phyloP scores from a whole-genome alignment of 2,329 filamentous ascomycete genomes.

The Beauveria varroae region DNA sequence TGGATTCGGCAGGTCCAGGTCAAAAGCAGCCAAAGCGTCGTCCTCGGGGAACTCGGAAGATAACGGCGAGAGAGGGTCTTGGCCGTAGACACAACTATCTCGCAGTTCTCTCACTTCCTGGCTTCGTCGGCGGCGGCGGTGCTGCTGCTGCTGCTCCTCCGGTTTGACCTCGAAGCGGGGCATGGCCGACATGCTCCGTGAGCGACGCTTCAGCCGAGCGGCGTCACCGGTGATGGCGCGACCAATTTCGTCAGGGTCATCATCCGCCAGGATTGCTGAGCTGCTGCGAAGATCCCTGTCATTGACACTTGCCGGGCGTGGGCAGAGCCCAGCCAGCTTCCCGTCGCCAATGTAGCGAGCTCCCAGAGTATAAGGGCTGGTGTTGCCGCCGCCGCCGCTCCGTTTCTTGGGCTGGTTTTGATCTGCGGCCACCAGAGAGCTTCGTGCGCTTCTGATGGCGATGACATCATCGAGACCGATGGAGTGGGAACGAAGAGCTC shows the following conservation, averaged over 20 bases:
- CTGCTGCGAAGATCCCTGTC: conserved; percentile 30
- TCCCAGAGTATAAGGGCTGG: conserved; percentile 16
- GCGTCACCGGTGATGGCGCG: conserved; percentile 52
- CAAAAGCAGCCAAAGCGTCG: conserved; percentile 18
- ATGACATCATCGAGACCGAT: conserved; percentile 48
- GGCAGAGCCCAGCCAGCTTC: conserved; percentile 48
- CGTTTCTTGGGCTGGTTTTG: conserved; percentile 27
- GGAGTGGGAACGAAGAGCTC: conserved; percentile 54
- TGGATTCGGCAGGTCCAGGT: background rate
- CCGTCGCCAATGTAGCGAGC: conserved; percentile 23
- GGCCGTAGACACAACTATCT: conserved; percentile 47
- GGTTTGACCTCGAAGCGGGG: conserved; percentile 30
- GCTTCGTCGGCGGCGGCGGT: conserved; percentile 41
- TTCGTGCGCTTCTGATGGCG: conserved; percentile 45
- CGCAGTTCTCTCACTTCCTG: conserved; percentile 60
- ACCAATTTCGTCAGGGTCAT: conserved; percentile 50
- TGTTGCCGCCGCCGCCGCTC: background rate
- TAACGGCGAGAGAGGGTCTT: conserved; percentile 38
- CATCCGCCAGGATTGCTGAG: conserved; percentile 26
- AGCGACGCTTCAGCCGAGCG: conserved; percentile 43
- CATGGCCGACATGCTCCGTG: conserved; percentile 51
- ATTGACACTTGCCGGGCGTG: conserved; percentile 54
- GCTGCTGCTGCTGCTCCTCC: conserved; percentile 16
- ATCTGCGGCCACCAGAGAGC: conserved; percentile 41
- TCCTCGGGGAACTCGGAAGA: conserved; percentile 38